Conservation (phyloP, 257 asterid species). For the Solanum rostratum region DNA sequence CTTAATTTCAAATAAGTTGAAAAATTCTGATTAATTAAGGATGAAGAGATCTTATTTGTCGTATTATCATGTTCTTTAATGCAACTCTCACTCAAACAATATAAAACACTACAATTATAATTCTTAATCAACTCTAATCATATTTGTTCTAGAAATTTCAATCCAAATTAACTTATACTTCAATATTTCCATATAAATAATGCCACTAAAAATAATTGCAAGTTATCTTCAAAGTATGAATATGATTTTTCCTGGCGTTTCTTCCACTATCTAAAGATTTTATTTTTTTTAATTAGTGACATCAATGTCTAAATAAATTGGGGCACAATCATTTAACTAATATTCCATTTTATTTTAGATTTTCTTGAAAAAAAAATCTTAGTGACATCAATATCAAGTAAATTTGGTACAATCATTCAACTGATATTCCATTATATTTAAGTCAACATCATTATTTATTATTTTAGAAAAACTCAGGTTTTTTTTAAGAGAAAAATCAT, state of each 20-base stretch:
- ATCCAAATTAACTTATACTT: neutral
- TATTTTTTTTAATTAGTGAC: neutral
- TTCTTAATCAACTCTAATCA: neutral
- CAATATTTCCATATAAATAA: neutral
- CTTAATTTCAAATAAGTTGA: neutral
- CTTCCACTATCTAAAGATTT: neutral
- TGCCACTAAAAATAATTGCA: neutral
- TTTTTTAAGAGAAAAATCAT: neutral
- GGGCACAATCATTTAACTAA: neutral
- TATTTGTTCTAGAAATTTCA: neutral
- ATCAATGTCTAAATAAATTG: neutral
- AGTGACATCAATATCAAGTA: neutral
- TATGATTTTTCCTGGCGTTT: neutral
- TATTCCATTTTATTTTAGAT: neutral
- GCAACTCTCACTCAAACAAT: neutral
- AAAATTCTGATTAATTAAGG: neutral
- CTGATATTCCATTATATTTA: neutral
- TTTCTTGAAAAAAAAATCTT: neutral
- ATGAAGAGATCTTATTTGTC: too few relatives aligned
- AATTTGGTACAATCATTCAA: neutral
- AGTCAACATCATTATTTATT: neutral
- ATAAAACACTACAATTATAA: neutral
- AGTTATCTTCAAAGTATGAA: neutral
- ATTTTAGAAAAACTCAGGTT: neutral
- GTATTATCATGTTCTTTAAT: neutral